Evolutionary conservation across 805 yeast species (phyloP), one percentile per base, ranked within the genome.

Genomic region (Metschnikowia santaceciliae): DNA sequence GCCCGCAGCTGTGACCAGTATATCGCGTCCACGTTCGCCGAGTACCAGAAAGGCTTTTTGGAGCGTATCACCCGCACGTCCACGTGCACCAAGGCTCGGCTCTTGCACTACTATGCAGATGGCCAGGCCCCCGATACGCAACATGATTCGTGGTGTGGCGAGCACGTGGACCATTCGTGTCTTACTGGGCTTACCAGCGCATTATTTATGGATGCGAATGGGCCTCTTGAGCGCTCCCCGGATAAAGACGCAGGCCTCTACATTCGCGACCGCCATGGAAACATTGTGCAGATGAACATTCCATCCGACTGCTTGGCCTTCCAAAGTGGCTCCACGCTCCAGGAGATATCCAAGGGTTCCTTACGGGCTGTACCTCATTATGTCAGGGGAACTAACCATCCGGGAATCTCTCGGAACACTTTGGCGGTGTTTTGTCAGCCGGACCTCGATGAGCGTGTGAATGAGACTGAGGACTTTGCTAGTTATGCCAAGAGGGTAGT

Each of bases 341-440:
- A 80, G 56, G 79, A 74, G 45, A 74, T 81, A 15, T 75, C 83
- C 0, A 54, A 63, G n/a, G 72, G 73, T 17, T 63, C 64, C 30
- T 80, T 82, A 62, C 77, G 72, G 57, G 85, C 84, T 3, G 86
- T 82, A 22, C 78, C 84, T 3, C 86, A 82, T 58, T 76, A 70
- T 49, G 86, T 81, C 15, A 72, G 68, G 52, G 82, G 81, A 3
- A 66, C 79, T 4, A 46, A 50, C 32, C 8, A 61, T 41, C 62
- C 71, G 20, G 49, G 54, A 4, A 62, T 79, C 26, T 71, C 79
- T 17, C 65, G 86, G 49, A 81, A 79, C 55, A 81, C 86, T 0
- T 63, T 81, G 52, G 86, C 87, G 1, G 82, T 82, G 6, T 82
- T 82, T 57, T 78, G 83, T 57, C 86, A 82, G 64, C 87, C 86